phyloP scores from a whole-genome alignment of 768 basidiomycete species.

The Tricholomella constricta region DNA sequence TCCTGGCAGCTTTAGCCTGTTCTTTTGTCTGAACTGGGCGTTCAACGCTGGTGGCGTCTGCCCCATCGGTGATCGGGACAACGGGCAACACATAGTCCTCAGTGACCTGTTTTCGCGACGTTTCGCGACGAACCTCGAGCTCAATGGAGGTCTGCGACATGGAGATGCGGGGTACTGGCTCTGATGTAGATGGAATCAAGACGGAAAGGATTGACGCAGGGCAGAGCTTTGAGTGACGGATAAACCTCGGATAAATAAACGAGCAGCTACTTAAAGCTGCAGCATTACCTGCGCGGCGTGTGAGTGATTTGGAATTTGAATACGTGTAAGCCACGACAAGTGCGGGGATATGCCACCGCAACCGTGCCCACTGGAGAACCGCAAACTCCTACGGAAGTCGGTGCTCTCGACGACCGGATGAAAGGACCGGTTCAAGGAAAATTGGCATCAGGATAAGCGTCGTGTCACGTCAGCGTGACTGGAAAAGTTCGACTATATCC shows the following conservation, averaged over 20 bases:
- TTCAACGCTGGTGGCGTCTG: neutral
- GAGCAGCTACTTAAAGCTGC: neutral
- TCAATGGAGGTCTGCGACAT: slow-evolving; percentile 11
- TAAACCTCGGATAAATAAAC: slow-evolving; percentile 2
- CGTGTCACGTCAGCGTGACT: neutral
- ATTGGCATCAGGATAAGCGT: neutral
- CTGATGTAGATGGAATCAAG: neutral
- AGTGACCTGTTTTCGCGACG: slow-evolving; percentile 12
- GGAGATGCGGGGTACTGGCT: neutral
- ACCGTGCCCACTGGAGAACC: neutral
- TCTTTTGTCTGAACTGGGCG: slow-evolving; percentile 18
- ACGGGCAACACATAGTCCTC: slow-evolving; percentile 3
- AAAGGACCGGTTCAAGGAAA: neutral
- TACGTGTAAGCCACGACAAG: slow-evolving; percentile 2
- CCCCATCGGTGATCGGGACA: neutral
- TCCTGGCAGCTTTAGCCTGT: slow-evolving; percentile 24
- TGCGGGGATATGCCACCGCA: neutral
- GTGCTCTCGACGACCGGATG: neutral
- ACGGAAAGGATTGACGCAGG: neutral
- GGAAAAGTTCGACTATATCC: neutral
- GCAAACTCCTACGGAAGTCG: neutral
- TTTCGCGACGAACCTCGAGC: slow-evolving; percentile 8
- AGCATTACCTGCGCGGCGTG: neutral
- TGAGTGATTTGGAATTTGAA: neutral
- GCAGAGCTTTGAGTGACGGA: neutral